Conservation (phyloP, 257 asterid species). For the Paraleonurus japonicus region DNA sequence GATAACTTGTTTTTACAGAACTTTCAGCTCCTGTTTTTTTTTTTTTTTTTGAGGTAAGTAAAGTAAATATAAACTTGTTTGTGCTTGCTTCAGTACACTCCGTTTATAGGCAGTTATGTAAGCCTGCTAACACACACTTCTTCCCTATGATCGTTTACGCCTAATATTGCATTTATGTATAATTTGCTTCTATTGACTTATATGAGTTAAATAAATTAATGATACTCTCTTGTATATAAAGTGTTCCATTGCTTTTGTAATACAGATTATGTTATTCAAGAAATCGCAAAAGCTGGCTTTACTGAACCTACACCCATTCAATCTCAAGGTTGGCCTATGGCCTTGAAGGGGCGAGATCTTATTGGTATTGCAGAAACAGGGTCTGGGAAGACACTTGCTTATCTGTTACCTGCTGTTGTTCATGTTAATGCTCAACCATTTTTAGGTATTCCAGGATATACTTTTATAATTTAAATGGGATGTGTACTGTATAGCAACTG, state of each 20-base stretch:
- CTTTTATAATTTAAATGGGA: neutral
- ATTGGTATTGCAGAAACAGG: constrained; percentile 99
- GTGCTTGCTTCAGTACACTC: neutral
- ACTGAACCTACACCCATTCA: constrained; percentile 97
- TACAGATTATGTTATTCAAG: constrained; percentile 93
- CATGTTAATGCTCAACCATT: constrained; percentile 98
- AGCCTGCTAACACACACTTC: neutral
- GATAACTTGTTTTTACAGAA: neutral
- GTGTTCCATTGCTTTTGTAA: constrained; percentile 10
- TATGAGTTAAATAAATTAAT: neutral
- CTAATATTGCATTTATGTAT: neutral
- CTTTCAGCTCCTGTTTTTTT: neutral
- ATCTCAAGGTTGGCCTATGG: constrained; percentile 99
- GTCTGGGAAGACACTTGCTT: constrained; percentile 95
- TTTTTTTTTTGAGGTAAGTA: neutral
- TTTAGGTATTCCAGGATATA: constrained; percentile 62
- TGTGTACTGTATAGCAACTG: constrained; percentile 2
- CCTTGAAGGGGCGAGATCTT: constrained; percentile 95
- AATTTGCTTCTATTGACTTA: neutral
- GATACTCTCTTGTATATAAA: neutral
- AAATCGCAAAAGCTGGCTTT: constrained; percentile 89
- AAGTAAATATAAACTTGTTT: neutral
- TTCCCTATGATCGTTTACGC: neutral
- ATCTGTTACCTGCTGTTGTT: constrained; percentile 89
- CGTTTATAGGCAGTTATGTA: neutral